Evolutionary conservation across 305 asterid genomes (phyloP).

Genomic region (Fraxinus platypoda): DNA sequence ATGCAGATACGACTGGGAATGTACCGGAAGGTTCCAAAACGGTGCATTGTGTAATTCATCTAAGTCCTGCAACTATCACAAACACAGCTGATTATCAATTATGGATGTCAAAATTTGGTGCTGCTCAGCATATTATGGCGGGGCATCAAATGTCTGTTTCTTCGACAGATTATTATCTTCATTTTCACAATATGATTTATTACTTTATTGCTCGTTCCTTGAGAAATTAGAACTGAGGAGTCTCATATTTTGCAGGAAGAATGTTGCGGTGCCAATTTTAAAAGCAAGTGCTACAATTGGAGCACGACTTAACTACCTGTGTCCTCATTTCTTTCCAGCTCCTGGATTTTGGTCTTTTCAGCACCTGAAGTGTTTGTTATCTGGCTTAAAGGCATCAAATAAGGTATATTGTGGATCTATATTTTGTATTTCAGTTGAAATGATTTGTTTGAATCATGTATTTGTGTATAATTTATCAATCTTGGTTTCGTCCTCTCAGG

Average conservation of each 20-base stretch:
- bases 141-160: constrained; percentile 82
- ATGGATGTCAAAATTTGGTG: constrained; percentile 86
- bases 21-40: constrained; percentile 47
- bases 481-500: constrained; percentile 44
- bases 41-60: constrained; percentile 82
- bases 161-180: not conserved
- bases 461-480: constrained; percentile 13
- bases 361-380: constrained; percentile 28
- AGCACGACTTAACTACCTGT: constrained; percentile 75
- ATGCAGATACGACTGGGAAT: constrained; percentile 38
- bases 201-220: constrained; percentile 10
- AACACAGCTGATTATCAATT: constrained; percentile 51
- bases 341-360: constrained; percentile 76
- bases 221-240: constrained; percentile 20
- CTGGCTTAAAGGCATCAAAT: constrained; percentile 28
- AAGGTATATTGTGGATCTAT: constrained; percentile 27
- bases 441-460: not conserved
- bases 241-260: constrained; percentile 56
- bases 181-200: not conserved
- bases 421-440: not conserved
- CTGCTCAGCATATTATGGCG: constrained; percentile 91
- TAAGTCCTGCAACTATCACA: constrained; percentile 60
- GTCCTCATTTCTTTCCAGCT: constrained; percentile 89
- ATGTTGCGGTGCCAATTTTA: constrained; percentile 80
- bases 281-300: constrained; percentile 81